Conservation (phyloP, 2,329 filamentous ascomycete species). For the Xylariaceae sp. region DNA sequence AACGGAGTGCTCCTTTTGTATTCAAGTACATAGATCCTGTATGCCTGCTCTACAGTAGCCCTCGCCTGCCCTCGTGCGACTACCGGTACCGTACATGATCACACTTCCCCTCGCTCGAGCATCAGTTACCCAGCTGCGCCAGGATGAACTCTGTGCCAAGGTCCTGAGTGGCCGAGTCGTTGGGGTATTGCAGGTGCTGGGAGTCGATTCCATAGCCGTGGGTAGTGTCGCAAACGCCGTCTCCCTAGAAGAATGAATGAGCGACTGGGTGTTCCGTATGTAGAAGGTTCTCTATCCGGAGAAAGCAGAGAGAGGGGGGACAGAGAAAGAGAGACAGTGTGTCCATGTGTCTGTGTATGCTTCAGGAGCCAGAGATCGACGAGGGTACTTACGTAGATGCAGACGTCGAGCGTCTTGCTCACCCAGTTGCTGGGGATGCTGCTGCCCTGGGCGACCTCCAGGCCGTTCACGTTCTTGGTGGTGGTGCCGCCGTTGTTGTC, state of each 20-base stretch:
- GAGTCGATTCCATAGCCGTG: constrained; percentile 1
- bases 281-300: no score
- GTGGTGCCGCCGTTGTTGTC: constrained; percentile 6
- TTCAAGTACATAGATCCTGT: no score
- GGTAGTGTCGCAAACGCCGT: constrained; percentile 6
- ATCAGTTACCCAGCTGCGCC: constrained; percentile 1
- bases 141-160: constrained; percentile 3
- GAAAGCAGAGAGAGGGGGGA: no score
- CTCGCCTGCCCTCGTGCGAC: no score
- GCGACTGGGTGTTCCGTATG: no score
- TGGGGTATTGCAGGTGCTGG: constrained; percentile 4
- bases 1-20: no score
- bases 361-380: no score
- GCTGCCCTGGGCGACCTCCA: background rate
- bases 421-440: constrained; percentile 5
- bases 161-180: constrained; percentile 4
- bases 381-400: constrained; percentile 5
- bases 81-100: no score
- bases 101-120: no score
- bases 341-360: no score
- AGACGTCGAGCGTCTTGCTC: constrained; percentile 6
- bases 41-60: no score
- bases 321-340: no score
- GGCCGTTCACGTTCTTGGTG: constrained; percentile 4
- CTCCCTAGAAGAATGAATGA: constrained; percentile 3